A percentile compares a stretch with the other conserved stretches of the same genome.
These are phyloP conservation scores for Chlamydomonas schloesseri DNA, from an alignment of 139 green algal species.

Conservation along the genomic window DNA sequence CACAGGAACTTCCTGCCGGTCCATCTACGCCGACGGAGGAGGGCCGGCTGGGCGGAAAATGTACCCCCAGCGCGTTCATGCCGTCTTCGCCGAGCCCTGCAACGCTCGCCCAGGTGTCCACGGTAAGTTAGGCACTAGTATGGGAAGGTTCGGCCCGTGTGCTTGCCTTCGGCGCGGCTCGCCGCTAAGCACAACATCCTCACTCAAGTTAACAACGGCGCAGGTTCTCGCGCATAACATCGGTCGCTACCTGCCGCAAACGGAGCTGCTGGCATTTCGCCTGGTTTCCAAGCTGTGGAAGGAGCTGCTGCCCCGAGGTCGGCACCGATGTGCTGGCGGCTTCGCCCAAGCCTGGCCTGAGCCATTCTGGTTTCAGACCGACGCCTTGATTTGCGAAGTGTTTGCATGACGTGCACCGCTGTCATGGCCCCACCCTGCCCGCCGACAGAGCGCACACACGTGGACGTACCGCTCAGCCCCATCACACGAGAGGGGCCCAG, in stretches of 20 bases:
- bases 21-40: too few relatives aligned
- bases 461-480: not conserved
- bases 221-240: conserved; percentile 4
- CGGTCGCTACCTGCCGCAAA: not conserved
- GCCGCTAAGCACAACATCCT: too few relatives aligned
- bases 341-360: not conserved
- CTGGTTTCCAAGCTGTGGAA: conserved; percentile 13
- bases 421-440: not conserved
- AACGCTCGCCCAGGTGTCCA: too few relatives aligned
- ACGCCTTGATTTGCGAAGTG: too few relatives aligned
- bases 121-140: too few relatives aligned
- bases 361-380: not conserved
- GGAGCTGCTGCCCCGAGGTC: not conserved
- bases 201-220: not conserved
- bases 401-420: not conserved
- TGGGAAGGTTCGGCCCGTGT: too few relatives aligned
- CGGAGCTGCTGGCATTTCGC: not conserved
- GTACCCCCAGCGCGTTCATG: too few relatives aligned
- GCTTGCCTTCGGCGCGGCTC: too few relatives aligned
- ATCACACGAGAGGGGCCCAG: too few relatives aligned
- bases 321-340: not conserved
- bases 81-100: too few relatives aligned
- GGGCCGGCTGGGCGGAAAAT: too few relatives aligned
- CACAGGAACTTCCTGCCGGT: too few relatives aligned
- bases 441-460: not conserved